Conservation (phyloP, 2,329 filamentous ascomycete species). For the Hymenoscyphus occultus region DNA sequence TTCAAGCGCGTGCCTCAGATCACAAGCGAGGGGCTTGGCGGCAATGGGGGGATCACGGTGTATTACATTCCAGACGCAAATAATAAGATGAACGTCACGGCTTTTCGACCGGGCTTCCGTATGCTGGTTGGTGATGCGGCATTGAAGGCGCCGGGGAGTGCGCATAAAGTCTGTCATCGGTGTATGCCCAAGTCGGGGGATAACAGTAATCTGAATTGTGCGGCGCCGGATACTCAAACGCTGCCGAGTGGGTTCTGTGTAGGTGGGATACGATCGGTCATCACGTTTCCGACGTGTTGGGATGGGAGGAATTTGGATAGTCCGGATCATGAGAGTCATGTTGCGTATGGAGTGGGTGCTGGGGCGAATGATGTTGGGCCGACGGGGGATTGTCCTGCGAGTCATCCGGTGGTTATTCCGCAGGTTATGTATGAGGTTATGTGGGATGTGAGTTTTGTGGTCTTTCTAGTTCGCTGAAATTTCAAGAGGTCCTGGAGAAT, state of each 20-base stretch:
- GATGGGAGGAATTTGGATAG: constrained; percentile 21
- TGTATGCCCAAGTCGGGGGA: constrained; percentile 23
- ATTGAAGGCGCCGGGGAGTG: constrained; percentile 14
- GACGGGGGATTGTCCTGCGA: constrained; percentile 24
- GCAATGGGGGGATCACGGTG: constrained; percentile 15
- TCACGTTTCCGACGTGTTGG: constrained; percentile 23
- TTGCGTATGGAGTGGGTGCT: constrained; percentile 16
- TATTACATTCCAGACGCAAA: constrained; percentile 14
- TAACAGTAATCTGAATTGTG: constrained; percentile 24
- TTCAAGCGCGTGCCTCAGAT: constrained; percentile 18
- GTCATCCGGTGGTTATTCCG: constrained; percentile 45
- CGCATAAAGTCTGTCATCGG: constrained; percentile 23
- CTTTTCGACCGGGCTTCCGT: constrained; percentile 19
- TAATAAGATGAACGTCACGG: constrained; percentile 16
- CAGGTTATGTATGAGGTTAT: constrained; percentile 50
- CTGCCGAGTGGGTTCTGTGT: constrained; percentile 17
- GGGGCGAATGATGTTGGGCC: constrained; percentile 19
- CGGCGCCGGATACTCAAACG: constrained; percentile 17
- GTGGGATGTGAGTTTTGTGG: constrained; percentile 44
- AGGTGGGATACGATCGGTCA: constrained; percentile 21
- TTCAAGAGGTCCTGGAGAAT: neutral
- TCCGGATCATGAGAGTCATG: constrained; percentile 16
- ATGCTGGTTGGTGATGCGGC: constrained; percentile 22
- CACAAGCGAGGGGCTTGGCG: constrained; percentile 12
- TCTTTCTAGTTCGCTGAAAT: neutral